Conservation (phyloP, 2,329 filamentous ascomycete species). For the Bertia moriformis region DNA sequence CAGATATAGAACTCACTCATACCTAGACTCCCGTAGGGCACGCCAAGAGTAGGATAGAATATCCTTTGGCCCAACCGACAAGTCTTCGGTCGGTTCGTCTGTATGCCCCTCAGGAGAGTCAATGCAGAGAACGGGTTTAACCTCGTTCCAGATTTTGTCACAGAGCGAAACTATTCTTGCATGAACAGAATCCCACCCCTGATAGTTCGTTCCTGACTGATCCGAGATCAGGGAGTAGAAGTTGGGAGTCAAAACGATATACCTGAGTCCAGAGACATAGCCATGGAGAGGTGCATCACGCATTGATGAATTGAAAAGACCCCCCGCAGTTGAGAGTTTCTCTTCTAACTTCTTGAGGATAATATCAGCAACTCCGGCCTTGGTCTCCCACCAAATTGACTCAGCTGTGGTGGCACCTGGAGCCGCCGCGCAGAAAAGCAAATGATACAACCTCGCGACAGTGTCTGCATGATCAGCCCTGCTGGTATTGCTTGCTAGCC, state of each 20-base stretch:
- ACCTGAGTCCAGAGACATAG: not conserved
- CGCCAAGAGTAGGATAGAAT: not conserved
- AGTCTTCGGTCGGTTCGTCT: not conserved
- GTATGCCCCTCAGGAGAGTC: not conserved
- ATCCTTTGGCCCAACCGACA: not conserved
- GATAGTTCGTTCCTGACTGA: not conserved
- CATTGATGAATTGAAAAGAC: not conserved
- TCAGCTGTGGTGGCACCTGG: not conserved
- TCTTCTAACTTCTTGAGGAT: not conserved
- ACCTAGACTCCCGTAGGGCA: not conserved
- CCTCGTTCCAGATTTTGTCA: not conserved
- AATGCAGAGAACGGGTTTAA: not conserved
- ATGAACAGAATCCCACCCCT: not conserved
- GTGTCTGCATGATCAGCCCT: slow-evolving; percentile 1
- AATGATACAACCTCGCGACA: not conserved
- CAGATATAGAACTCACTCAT: not conserved
- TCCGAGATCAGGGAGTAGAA: not conserved
- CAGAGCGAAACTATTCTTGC: not conserved
- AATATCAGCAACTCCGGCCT: not conserved
- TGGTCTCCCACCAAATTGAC: not conserved
- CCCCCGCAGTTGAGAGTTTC: not conserved
- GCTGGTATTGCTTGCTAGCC: not conserved
- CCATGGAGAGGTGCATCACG: slow-evolving; percentile 1
- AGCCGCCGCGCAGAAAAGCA: not conserved
- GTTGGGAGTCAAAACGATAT: not conserved